phyloP scores from a whole-genome alignment of 192 early-diverging fungal genomes.

The Mortierella antarctica region DNA sequence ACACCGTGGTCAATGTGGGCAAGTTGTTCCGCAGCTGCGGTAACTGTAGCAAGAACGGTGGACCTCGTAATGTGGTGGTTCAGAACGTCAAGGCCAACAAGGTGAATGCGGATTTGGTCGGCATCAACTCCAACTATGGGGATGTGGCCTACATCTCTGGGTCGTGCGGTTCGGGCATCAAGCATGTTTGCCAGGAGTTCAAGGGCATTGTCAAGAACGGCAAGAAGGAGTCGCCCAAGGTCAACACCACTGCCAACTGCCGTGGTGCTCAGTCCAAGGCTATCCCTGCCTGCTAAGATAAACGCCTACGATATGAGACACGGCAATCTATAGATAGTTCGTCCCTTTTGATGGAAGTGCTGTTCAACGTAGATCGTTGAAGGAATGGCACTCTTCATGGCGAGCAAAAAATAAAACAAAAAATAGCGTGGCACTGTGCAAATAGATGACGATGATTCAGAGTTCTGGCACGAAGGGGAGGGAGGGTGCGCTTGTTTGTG shows the following conservation, averaged over 20 bases:
- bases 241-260: constrained; percentile 10
- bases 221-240: constrained; percentile 11
- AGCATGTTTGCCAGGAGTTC: constrained; percentile 14
- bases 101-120: constrained; percentile 10
- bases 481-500: too few species aligned
- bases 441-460: too few species aligned
- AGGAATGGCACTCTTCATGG: too few species aligned
- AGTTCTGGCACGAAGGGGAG: too few species aligned
- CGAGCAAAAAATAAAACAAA: too few species aligned
- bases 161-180: constrained; percentile 13
- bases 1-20: constrained; percentile 17
- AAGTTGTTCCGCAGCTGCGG: constrained; percentile 21
- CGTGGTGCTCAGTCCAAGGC: constrained; percentile 12
- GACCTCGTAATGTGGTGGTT: constrained; percentile 11
- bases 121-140: constrained; percentile 17
- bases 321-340: too few species aligned
- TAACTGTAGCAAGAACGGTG: constrained; percentile 22
- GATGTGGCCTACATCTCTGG: constrained; percentile 16
- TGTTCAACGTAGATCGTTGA: too few species aligned
- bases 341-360: too few species aligned
- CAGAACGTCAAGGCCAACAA: constrained; percentile 17
- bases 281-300: constrained; percentile 18
- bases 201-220: constrained; percentile 24
- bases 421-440: too few species aligned
- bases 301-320: too few species aligned